Evolutionary conservation across 2,329 filamentous ascomycete species (phyloP).

Genomic region (Penicillium sp.): DNA sequence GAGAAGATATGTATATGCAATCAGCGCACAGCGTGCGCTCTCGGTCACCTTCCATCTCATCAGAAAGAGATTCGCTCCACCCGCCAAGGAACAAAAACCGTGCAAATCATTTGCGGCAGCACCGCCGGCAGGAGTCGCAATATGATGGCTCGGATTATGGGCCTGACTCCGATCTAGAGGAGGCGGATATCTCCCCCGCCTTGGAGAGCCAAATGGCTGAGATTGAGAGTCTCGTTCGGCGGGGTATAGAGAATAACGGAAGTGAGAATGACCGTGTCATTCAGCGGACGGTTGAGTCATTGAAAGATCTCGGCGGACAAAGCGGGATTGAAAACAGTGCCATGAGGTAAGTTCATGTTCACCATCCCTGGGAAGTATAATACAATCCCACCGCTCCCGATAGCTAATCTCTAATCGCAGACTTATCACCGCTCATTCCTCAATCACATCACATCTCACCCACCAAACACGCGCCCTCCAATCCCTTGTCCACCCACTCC

Average conservation of each 20-base stretch:
- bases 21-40: constrained; percentile 28
- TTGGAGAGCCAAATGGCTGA: constrained; percentile 56
- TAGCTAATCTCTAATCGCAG: constrained; percentile 32
- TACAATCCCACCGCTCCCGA: neutral
- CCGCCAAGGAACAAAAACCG: constrained; percentile 42
- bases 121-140: constrained; percentile 43
- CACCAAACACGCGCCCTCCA: constrained; percentile 61
- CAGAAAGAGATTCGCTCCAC: constrained; percentile 31
- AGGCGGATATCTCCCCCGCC: constrained; percentile 53
- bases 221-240: constrained; percentile 54
- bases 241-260: constrained; percentile 53
- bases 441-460: constrained; percentile 58
- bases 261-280: constrained; percentile 53
- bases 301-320: constrained; percentile 56
- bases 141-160: constrained; percentile 61
- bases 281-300: constrained; percentile 49
- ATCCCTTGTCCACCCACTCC: constrained; percentile 56
- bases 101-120: constrained; percentile 33
- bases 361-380: too few species aligned
- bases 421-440: constrained; percentile 58
- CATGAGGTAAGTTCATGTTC: constrained; percentile 48
- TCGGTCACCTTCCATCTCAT: constrained; percentile 25
- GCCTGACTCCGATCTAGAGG: constrained; percentile 55
- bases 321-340: constrained; percentile 56
- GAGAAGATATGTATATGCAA: constrained; percentile 31